Evolutionary conservation across 2,329 filamentous ascomycete species (phyloP).

Genomic region (Penicillium hesseltinei): DNA sequence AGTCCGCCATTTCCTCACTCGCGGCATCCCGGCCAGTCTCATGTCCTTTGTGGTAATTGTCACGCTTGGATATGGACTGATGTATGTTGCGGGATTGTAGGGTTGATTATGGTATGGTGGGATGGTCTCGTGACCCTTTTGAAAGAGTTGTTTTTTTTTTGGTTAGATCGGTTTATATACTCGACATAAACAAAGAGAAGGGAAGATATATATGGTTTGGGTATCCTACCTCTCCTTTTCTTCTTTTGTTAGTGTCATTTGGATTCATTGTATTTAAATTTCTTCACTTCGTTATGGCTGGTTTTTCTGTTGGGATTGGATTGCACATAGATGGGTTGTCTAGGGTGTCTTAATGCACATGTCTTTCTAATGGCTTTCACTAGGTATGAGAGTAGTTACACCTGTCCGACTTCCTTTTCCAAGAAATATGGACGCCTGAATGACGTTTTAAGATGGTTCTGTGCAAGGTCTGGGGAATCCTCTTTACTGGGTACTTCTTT

Average conservation of each 20-base stretch:
- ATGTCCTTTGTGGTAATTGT: slow-evolving; percentile 79
- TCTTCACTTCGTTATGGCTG: too few species aligned
- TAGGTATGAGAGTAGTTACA: background rate
- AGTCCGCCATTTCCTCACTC: slow-evolving; percentile 90
- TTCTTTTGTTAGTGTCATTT: background rate
- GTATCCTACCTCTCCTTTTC: background rate
- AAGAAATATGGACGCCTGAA: background rate
- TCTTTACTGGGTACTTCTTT: background rate
- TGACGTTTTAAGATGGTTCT: too few species aligned
- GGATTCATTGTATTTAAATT: background rate
- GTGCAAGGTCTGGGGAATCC: background rate
- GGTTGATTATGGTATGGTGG: background rate
- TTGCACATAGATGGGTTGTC: background rate
- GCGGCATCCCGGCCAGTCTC: slow-evolving; percentile 85
- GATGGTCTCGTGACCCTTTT: background rate
- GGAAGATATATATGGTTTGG: background rate
- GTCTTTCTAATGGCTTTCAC: background rate
- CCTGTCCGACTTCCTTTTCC: background rate
- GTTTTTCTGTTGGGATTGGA: background rate
- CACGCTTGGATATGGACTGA: slow-evolving; percentile 85
- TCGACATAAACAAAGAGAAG: background rate
- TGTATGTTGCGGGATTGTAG: slow-evolving; percentile 70
- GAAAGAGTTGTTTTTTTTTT: background rate
- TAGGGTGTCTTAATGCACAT: background rate
- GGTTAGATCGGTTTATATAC: background rate